These are phyloP conservation scores for Cladosporium velox DNA, from an alignment of 2,329 filamentous ascomycete genomes.

Conservation along the genomic window DNA sequence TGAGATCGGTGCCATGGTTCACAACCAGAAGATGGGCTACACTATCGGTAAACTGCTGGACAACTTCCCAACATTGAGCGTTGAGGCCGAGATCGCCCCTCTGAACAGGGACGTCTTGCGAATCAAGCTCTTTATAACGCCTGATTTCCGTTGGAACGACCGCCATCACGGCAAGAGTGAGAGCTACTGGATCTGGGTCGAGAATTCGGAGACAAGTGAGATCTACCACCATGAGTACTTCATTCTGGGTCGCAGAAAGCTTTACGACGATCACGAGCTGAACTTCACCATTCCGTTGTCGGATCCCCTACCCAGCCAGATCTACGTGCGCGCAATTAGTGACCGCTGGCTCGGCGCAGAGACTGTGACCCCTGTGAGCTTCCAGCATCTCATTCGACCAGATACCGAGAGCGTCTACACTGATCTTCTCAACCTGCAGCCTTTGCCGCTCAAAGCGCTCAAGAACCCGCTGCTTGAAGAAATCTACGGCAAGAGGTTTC, in stretches of 20 bases:
- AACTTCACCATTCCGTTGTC: slow-evolving; percentile 96
- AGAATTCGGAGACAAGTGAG: slow-evolving; percentile 95
- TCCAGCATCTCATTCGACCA: slow-evolving; percentile 94
- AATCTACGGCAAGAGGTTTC: slow-evolving; percentile 83
- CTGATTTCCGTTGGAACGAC: slow-evolving; percentile 94
- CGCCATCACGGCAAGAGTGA: slow-evolving; percentile 90
- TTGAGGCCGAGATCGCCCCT: slow-evolving; percentile 93
- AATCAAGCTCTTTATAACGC: slow-evolving; percentile 82
- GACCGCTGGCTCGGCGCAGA: slow-evolving; percentile 97
- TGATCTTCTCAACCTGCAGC: slow-evolving; percentile 87
- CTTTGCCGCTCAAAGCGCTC: slow-evolving; percentile 79
- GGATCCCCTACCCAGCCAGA: slow-evolving; percentile 90
- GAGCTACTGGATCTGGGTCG: slow-evolving; percentile 98
- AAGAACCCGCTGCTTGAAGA: slow-evolving; percentile 87
- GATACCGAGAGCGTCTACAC: slow-evolving; percentile 98
- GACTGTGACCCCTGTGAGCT: slow-evolving; percentile 91
- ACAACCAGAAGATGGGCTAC: slow-evolving; percentile 84
- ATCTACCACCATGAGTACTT: slow-evolving; percentile 99
- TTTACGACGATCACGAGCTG: slow-evolving; percentile 94
- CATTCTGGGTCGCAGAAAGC: slow-evolving; percentile 83
- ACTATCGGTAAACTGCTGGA: slow-evolving; percentile 79
- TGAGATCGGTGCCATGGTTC: slow-evolving; percentile 87
- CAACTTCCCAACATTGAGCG: slow-evolving; percentile 87
- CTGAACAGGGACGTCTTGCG: slow-evolving; percentile 91
- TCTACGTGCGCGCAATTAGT: slow-evolving; percentile 91